phyloP scores from a whole-genome alignment of 2,329 filamentous ascomycete genomes.

The Epichloe gansuensis region DNA sequence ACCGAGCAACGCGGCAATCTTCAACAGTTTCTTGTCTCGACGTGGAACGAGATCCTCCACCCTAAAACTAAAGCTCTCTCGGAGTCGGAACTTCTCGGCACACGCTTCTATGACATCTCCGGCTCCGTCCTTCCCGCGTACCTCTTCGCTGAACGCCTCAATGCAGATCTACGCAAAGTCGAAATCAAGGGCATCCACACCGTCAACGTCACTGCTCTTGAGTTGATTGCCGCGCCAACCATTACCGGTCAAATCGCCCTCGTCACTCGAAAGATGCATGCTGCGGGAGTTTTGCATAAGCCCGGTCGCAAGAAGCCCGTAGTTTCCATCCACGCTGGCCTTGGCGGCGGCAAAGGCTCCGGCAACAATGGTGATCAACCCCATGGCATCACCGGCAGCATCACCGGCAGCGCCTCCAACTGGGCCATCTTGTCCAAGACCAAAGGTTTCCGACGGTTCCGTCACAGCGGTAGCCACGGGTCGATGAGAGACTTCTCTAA shows the following conservation, averaged over 20 bases:
- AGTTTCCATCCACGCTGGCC: not conserved
- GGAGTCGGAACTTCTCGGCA: conserved; percentile 28
- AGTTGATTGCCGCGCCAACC: conserved; percentile 37
- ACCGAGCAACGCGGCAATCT: conserved; percentile 27
- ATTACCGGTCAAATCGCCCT: conserved; percentile 36
- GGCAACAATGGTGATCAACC: not conserved
- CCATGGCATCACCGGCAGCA: not conserved
- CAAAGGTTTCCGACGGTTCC: conserved; percentile 5
- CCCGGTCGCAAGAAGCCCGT: conserved; percentile 9
- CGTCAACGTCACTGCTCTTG: conserved; percentile 30
- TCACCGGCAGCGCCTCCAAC: not conserved
- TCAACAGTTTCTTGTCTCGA: conserved; percentile 27
- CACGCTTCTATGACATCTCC: conserved; percentile 39
- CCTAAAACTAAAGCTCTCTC: conserved; percentile 25
- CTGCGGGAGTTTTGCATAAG: conserved; percentile 8
- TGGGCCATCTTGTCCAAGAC: conserved; percentile 5
- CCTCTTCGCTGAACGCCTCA: conserved; percentile 32
- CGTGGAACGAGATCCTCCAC: conserved; percentile 33
- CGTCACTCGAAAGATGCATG: conserved; percentile 17
- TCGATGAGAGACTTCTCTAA: conserved; percentile 14
- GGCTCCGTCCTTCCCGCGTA: conserved; percentile 36
- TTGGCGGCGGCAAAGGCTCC: not conserved
- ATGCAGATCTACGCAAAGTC: conserved; percentile 25
- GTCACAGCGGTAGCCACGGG: conserved; percentile 2
- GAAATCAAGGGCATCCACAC: conserved; percentile 24